Evolutionary conservation across 768 basidiomycete species (phyloP), one percentile per base, ranked within the genome.

Genomic region (Krasilnikovozyma curviuscula): DNA sequence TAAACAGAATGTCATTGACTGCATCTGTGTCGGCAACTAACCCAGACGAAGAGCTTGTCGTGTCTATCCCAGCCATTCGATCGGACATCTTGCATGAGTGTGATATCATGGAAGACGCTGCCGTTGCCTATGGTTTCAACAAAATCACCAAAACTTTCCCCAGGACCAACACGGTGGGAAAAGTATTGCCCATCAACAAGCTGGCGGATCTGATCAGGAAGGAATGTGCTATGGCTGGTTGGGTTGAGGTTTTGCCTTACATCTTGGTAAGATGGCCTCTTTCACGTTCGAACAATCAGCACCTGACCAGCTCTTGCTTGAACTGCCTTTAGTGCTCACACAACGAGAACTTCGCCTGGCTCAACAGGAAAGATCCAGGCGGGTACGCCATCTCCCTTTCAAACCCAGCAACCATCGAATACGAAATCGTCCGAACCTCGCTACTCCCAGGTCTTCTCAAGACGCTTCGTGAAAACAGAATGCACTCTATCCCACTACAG

Each of bases 71-170:
- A 5, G 71, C 82, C n/a, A 95, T 88, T n/a, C 76, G 93, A 31
- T 88, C 93, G 1, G 93, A 98, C 61, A 95, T 98, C 55, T 69
- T 98, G 46, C 93, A 98, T 62, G 88, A 97, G 63, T 93, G 89
- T 60, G 93, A 98, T 62, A 74, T 97, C 61, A 82, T 98, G 79
- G 93, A 98, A 62, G 93, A 98, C 55, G 85, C 81, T 2, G 93
- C 93, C 9, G 83, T 98, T 55, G 93, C 88, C 1, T 93, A 89
- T 61, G 93, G 93, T 2, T 97, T 86, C 71, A 95, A 98, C 69
- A 93, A 91, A 58, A 72, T 98, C 24, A 83, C 85, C 2, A 74
- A 83, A 57, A 78, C 76, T 13, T 88, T 98, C 75, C 93, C 93
- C 1, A 68, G 76, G 7, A 93, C 89, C 16, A 89, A 80, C 62